phyloP scores from a whole-genome alignment of 208 protist genomes.

The Herpetomonas samuelpessoai region DNA sequence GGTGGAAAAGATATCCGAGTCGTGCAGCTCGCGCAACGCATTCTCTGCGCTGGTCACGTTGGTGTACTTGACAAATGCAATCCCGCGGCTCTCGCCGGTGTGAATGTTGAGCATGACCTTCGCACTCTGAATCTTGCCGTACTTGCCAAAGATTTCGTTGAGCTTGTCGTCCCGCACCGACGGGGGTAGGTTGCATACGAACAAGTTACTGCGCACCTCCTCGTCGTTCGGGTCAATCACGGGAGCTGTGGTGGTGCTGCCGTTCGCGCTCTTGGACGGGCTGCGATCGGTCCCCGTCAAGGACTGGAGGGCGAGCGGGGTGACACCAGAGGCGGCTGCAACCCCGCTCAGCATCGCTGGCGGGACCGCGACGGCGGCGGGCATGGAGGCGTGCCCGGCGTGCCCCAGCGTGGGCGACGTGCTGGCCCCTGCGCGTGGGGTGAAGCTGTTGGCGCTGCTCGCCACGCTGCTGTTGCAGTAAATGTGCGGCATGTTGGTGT shows the following conservation, averaged over 20 bases:
- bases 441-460: too few relatives aligned
- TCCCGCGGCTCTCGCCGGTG: slow-evolving; percentile 63
- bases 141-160: slow-evolving; percentile 35
- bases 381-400: too few relatives aligned
- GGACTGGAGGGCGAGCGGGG: too few relatives aligned
- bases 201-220: slow-evolving; percentile 73
- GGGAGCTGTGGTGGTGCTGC: slow-evolving; percentile 1
- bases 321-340: too few relatives aligned
- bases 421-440: too few relatives aligned
- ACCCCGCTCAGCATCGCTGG: too few relatives aligned
- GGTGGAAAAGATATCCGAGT: slow-evolving; percentile 15
- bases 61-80: slow-evolving; percentile 78
- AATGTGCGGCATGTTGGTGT: too few relatives aligned
- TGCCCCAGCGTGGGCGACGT: too few relatives aligned
- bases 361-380: too few relatives aligned
- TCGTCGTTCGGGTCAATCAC: slow-evolving; percentile 20
- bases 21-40: slow-evolving; percentile 46
- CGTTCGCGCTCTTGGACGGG: neutral
- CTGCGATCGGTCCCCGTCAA: too few relatives aligned
- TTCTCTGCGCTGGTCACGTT: slow-evolving; percentile 32
- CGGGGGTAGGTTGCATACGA: slow-evolving; percentile 53
- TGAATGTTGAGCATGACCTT: slow-evolving; percentile 87
- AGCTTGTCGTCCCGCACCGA: slow-evolving; percentile 46
- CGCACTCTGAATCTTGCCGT: slow-evolving; percentile 57
- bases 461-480: too few relatives aligned